A percentile compares a stretch with the other conserved stretches of the same genome.
Evolutionary conservation across 2,329 filamentous ascomycete genomes (phyloP).

Genomic region (Pezicula radicicola): DNA sequence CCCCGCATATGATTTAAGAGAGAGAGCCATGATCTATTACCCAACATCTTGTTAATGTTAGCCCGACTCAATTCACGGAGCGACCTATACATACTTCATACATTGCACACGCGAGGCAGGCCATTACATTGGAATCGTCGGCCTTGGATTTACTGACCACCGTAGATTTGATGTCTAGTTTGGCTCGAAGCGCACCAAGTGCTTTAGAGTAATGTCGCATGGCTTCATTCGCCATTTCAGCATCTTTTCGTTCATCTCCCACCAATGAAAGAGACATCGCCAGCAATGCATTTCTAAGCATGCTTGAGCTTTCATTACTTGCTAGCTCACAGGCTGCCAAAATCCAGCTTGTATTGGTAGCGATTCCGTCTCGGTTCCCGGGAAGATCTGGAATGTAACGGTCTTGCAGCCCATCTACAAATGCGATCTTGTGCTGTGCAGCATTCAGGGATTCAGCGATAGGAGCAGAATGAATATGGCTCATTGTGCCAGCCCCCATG

Average conservation of each 20-base stretch:
- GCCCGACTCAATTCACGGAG: background rate
- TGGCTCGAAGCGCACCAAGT: conserved; percentile 4
- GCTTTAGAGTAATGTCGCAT: conserved; percentile 8
- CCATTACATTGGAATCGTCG: conserved; percentile 5
- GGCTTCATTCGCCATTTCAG: background rate
- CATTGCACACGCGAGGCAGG: conserved; percentile 8
- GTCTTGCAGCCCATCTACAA: conserved; percentile 6
- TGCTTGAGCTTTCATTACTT: conserved; percentile 1
- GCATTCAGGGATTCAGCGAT: conserved; percentile 2
- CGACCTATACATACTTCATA: conserved; percentile 4
- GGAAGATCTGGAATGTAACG: conserved; percentile 5
- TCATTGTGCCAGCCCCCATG: no score
- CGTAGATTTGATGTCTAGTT: background rate
- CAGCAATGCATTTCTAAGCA: conserved; percentile 5
- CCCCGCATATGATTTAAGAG: conserved; percentile 7
- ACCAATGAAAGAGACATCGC: conserved; percentile 8
- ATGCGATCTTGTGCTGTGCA: conserved; percentile 5
- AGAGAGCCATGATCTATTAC: conserved; percentile 2
- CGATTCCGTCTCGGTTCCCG: background rate
- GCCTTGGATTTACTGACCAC: conserved; percentile 1
- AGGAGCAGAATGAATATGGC: no score
- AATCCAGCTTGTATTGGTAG: conserved; percentile 3
- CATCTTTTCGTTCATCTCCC: background rate
- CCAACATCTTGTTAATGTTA: conserved; percentile 2
- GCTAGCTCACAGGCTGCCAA: conserved; percentile 3